Base-by-base conservation (phyloP, 805 yeast genomes). In the Kregervanrija fluxuum region DNA sequence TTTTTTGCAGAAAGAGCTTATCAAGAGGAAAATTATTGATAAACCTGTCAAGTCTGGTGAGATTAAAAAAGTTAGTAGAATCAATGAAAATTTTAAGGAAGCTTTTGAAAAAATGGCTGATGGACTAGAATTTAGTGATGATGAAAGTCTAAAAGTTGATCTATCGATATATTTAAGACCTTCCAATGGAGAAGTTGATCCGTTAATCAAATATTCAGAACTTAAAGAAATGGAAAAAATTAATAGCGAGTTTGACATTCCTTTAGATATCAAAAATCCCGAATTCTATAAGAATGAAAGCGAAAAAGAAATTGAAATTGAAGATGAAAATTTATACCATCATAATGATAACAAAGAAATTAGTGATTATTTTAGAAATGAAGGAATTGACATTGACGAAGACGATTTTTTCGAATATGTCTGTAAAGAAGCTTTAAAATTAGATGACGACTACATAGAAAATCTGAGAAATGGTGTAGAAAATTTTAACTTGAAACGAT, bases 391-490 rank as follows among this genome's bases (percentile, higher is more conserved):
- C 43, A 75, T 80, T 8, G 79, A 77, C 53, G 85, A 80, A 51
- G 87, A 81, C 55, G 87, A 82, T 53, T 82, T 82, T 54, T 77
- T 81, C 52, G 88, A 82, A 55, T 80, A 69, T 52, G 78, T 79
- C 55, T 62, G 77, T 11, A 69, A 70, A 44, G 74, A 79, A 30
- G 85, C 80, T 0, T 52, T 80, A 22, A 68, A 76, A 16, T 44
- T 80, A 48, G 56, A 67, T 0, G 69, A 71, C 13, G 72, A 68
- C 5, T 75, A 77, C 14, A 52, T 80, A 9, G 74, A 67, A 33
- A 50, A 58, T 8, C 62, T 64, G 43, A 59, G 55, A 34, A 41
- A 30, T 13, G 41, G 37, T 2, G 14, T 35, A 3, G 42, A 41
- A 8, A 37, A 33, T 8, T 11, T 30, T 8, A 12, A 34, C 3